Evolutionary conservation across 2,329 filamentous ascomycete genomes (phyloP), one percentile per base, ranked within the genome.

Genomic region (Mollisiaceae sp.): DNA sequence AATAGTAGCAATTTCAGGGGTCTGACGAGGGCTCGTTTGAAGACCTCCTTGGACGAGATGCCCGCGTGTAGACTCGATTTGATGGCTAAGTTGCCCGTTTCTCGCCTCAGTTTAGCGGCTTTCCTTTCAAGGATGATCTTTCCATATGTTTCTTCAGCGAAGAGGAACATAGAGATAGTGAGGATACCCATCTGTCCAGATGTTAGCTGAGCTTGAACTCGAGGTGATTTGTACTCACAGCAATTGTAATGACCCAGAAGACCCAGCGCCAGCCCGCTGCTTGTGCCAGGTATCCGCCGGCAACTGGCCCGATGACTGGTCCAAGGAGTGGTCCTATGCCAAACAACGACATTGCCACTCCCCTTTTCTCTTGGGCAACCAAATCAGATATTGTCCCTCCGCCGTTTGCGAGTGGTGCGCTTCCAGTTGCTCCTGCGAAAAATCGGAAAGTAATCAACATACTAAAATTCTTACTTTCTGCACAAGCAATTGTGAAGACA

Each of bases 41-140:
- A 57, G 32, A 57, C 32, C 8, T 22, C 35, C 8, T 9, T 57
- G 18, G 18, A 22, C 11, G 55, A 12, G 32, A 57, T 8, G 8
- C 35, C 32, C 20, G 12, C 35, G 32, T 20, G 35, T 8, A n/a
- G 18, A 6, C 20, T n/a, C 5, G 35, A 38, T 0, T 86, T 85
- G 5, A 89, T 73, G 5, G 76, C 67, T 0, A 65, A 62, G 64
- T 87, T 86, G 15, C 83, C 82, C 0, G 82, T 86, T 55, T 82
- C 78, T 63, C 79, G 79, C 2, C 79, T 79, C 1, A 88, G 79
- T 1, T 74, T 73, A 2, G 64, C 64, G 0, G 78, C 76, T 70
- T 81, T 83, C 15, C 75, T 74, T 63, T 78, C 68, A 1, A 86
- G 77, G 8, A 86, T 69, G 0, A 80, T 75, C 1, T 80, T 79